phyloP scores from a whole-genome alignment of 106 monocot genomes.

The Agapanthus africanus region DNA sequence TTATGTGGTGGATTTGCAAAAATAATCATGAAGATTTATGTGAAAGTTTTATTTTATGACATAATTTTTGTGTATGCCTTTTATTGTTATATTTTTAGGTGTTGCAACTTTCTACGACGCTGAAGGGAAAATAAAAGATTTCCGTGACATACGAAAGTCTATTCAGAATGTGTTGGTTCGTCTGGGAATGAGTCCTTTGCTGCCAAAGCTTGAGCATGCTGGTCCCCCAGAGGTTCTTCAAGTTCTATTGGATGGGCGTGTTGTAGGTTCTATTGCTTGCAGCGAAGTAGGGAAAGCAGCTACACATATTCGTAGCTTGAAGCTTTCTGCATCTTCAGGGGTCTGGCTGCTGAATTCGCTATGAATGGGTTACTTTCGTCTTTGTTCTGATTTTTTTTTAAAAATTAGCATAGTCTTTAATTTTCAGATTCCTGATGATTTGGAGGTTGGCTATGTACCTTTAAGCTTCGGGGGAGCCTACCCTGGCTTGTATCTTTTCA shows the following conservation, averaged over 20 bases:
- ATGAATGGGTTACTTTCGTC: conserved; percentile 1
- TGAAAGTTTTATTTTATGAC: background rate
- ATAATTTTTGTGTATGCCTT: background rate
- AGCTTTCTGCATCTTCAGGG: conserved; percentile 40
- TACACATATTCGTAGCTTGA: conserved; percentile 60
- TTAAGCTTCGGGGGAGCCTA: conserved; percentile 79
- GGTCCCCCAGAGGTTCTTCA: conserved; percentile 81
- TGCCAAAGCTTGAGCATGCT: conserved; percentile 60
- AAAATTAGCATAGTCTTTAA: background rate
- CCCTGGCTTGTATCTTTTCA: conserved; percentile 87
- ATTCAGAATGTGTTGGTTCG: conserved; percentile 54
- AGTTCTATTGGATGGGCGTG: conserved; percentile 87
- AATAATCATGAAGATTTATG: background rate
- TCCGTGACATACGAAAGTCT: conserved; percentile 40
- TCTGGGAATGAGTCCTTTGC: conserved; percentile 68
- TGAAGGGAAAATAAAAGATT: conserved; percentile 67
- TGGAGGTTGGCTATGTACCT: conserved; percentile 93
- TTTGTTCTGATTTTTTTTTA: background rate
- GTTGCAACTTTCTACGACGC: conserved; percentile 62
- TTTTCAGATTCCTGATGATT: conserved; percentile 76
- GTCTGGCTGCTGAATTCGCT: conserved; percentile 19
- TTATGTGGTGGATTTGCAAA: background rate
- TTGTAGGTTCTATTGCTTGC: conserved; percentile 75
- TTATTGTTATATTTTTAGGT: conserved; percentile 33
- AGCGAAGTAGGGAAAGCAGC: conserved; percentile 59